Conservation (phyloP, 805 yeast species). For the Teunomyces lycoperdinae region DNA sequence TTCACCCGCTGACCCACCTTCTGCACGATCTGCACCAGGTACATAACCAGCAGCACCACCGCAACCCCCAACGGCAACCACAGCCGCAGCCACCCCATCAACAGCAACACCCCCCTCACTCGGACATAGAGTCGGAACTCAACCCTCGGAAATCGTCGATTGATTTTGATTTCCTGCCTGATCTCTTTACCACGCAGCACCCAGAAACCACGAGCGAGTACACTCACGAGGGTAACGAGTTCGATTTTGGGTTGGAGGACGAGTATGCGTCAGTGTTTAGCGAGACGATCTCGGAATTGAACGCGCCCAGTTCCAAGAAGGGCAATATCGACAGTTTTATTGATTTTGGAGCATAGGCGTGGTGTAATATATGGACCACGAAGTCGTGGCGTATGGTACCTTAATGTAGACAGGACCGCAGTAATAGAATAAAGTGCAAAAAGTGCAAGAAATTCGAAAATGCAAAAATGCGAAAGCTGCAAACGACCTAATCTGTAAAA, state of each 20-base stretch:
- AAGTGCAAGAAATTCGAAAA: neutral
- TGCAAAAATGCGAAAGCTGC: too few species aligned
- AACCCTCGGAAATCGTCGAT: neutral
- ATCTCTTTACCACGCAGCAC: constrained; percentile 1
- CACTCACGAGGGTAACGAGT: constrained; percentile 8
- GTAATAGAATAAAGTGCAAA: neutral
- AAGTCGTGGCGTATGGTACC: neutral
- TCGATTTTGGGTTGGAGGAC: constrained; percentile 7
- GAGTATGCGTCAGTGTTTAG: constrained; percentile 3
- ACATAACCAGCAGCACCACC: neutral
- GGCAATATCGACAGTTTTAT: constrained; percentile 22
- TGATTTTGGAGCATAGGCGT: constrained; percentile 11
- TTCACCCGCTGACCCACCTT: too few species aligned
- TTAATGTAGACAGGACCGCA: neutral
- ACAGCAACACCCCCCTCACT: constrained; percentile 8
- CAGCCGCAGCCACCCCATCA: neutral
- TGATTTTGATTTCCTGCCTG: neutral
- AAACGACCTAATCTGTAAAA: too few species aligned
- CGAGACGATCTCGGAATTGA: constrained; percentile 2
- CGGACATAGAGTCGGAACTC: neutral
- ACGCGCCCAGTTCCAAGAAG: constrained; percentile 8
- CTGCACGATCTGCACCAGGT: too few species aligned
- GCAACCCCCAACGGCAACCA: constrained; percentile 7
- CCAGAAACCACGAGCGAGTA: constrained; percentile 4
- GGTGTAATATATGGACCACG: neutral